Evolutionary conservation across 352 stramenopile genomes (phyloP), one percentile per base, ranked within the genome.

Genomic region (Pythium guiyangense): DNA sequence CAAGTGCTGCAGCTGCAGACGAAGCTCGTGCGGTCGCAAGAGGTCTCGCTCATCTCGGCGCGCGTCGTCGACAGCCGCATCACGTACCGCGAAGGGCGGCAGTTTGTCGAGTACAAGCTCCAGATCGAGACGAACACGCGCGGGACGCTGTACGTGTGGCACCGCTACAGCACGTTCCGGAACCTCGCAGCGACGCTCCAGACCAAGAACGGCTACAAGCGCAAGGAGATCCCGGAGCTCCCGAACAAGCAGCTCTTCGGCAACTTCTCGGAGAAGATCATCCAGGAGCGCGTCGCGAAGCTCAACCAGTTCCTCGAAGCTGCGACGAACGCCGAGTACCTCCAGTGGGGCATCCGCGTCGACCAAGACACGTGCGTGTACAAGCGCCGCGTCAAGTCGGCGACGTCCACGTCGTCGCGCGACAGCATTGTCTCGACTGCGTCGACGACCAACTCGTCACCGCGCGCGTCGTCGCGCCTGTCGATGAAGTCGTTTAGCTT

Each of bases 131-230:
- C 79, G 0, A 83, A 87, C 60, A 87, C 69, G 12, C 79, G 76
- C 29, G 79, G 79, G 20, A 87, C 76, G 4, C 44, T 89, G 50
- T 84, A 79, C 43, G 74, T 89, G 60, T 89, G 79, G 79, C 79
- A 89, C 56, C 79, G 79, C 15, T 89, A 89, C 74, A 86, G 74
- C 52, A 89, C 79, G 47, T 89, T 89, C 73, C 76, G 76, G n/a
- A 89, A 89, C 67, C 40, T 89, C 29, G 79, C 79, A 10, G 77
- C 74, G 17, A 86, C 79, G 22, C 59, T 89, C 35, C 74, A 87
- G 62, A 84, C 74, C n/a, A 89, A 89, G 71, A 86, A 89, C 55
- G 72, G 74, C 27, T 86, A 87, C 66, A 82, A 84, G 63, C 72
- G 74, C 51, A 84, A 89, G 65, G 76, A 86, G 53, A 87, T 89